Conservation (phyloP, 352 stramenopile species). For the Globisporangium echinulatum region DNA sequence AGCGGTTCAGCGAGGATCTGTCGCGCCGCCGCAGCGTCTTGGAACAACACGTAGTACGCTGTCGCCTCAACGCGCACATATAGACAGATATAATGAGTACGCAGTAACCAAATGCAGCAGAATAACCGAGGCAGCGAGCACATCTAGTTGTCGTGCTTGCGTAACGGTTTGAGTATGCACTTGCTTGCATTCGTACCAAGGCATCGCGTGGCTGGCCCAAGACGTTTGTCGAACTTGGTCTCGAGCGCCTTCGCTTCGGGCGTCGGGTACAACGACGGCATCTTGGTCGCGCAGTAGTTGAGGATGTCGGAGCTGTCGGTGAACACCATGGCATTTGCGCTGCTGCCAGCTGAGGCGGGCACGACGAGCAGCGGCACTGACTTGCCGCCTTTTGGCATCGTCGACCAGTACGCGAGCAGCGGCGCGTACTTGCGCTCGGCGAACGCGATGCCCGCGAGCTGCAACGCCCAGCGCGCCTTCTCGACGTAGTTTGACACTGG, state of each 20-base stretch:
- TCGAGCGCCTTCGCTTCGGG: conserved; percentile 32
- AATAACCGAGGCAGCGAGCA: neutral
- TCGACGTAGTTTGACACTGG: conserved; percentile 54
- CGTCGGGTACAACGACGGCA: conserved; percentile 31
- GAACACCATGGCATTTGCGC: conserved; percentile 8
- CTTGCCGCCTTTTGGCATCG: conserved; percentile 32
- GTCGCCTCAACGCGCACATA: neutral
- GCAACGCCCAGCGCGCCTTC: conserved; percentile 52
- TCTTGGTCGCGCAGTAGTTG: conserved; percentile 24
- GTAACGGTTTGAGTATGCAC: too few species aligned
- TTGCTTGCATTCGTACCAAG: conserved; percentile 12
- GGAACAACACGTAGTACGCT: conserved; percentile 35
- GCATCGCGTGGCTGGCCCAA: conserved; percentile 28
- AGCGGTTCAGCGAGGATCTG: conserved; percentile 19
- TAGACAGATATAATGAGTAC: neutral
- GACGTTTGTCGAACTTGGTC: conserved; percentile 28
- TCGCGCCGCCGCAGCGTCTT: conserved; percentile 11
- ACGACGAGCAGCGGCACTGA: conserved; percentile 36
- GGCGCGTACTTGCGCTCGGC: conserved; percentile 39
- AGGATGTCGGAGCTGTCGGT: conserved; percentile 41
- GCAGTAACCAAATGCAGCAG: neutral
- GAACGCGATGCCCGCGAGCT: conserved; percentile 33
- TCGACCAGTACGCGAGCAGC: conserved; percentile 36
- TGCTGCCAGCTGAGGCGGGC: conserved; percentile 2
- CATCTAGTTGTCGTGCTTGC: too few species aligned